Evolutionary conservation across 768 basidiomycete species (phyloP), one percentile per base, ranked within the genome.

Genomic region (Lactarius vividus): DNA sequence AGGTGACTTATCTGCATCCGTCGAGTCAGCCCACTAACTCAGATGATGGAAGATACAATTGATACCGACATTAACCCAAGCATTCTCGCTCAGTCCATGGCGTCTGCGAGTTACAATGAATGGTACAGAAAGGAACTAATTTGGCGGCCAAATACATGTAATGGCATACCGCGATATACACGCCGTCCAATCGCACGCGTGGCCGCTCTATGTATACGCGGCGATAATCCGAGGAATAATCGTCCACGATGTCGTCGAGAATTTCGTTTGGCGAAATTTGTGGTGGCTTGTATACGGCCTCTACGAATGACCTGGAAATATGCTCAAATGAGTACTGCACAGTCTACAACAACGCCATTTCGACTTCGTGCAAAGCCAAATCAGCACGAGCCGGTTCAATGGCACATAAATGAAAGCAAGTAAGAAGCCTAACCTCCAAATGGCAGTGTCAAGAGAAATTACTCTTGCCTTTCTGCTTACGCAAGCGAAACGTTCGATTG

Each of bases 121-220:
- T 60, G 59, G 54, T 37, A 49, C 62, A 42, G 57, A 52, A 59
- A 62, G 28, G 23, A 59, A 64, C 61, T 57, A 64, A 57, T 39
- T 33, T 62, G 59, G 75, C 86, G 67, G 23, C 37, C 16, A 62
- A 62, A n/a, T 74, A 91, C 91, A 88, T 79, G 70, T 92, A 96
- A 75, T 94, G 94, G 72, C 94, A 96, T 23, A 92, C 89, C 26
- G 92, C 88, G 59, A 97, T 95, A 74, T 96, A 96, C 11, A 94
- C 87, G 2, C 95, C 95, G 66, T 96, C 95, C 68, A 89, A 74
- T 44, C 95, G 86, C 57, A 96, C 75, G 56, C 95, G 84, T 16
- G 94, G 93, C 64, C 93, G 90, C 75, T 94, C 90, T 52, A 96
- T 84, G 74, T 85, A 92, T 10, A 91, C 77, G 23, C 86, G 87